These are phyloP conservation scores for Vicia sativa DNA, from an alignment of 306 rosid genomes.

Conservation along the genomic window DNA sequence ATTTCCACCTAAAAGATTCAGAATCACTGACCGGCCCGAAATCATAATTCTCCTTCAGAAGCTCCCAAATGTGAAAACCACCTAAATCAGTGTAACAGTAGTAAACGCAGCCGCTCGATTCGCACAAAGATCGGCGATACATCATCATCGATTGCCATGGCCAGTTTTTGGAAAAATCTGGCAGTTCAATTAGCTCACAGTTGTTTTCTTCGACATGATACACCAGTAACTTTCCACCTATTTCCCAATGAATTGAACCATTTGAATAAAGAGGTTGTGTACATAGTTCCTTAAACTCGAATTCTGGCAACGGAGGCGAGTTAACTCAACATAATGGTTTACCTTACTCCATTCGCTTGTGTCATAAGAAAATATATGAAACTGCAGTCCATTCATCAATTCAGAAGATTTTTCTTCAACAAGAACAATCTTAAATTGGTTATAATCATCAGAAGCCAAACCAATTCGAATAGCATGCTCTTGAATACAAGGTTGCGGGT, in stretches of 20 bases:
- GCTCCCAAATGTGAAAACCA: conserved; percentile 45
- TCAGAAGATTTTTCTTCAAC: conserved; percentile 35
- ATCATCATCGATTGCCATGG: conserved; percentile 42
- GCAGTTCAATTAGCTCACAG: conserved; percentile 34
- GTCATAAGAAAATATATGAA: conserved; percentile 41
- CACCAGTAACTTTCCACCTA: conserved; percentile 41
- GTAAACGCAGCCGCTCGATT: conserved; percentile 41
- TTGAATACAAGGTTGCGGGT: conserved; percentile 24
- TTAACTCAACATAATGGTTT: conserved; percentile 15
- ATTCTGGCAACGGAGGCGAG: conserved; percentile 31
- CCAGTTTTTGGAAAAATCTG: conserved; percentile 36
- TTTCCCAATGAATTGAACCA: conserved; percentile 48
- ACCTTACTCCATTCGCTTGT: conserved; percentile 35
- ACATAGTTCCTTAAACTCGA: conserved; percentile 39
- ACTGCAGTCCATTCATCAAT: conserved; percentile 20
- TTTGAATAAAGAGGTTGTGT: conserved; percentile 41
- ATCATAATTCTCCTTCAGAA: conserved; percentile 41
- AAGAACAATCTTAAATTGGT: conserved; percentile 42
- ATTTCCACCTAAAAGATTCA: conserved; percentile 39
- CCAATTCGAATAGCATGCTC: conserved; percentile 24
- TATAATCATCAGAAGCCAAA: conserved; percentile 39
- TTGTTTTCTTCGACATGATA: conserved; percentile 19
- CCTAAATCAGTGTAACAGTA: conserved; percentile 48
- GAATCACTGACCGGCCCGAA: conserved; percentile 14
- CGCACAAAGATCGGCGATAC: conserved; percentile 38